A percentile compares a stretch with the other conserved stretches of the same genome.
Evolutionary conservation across 2,329 filamentous ascomycete genomes (phyloP).

Genomic region (Pseudocercospora eumusae): DNA sequence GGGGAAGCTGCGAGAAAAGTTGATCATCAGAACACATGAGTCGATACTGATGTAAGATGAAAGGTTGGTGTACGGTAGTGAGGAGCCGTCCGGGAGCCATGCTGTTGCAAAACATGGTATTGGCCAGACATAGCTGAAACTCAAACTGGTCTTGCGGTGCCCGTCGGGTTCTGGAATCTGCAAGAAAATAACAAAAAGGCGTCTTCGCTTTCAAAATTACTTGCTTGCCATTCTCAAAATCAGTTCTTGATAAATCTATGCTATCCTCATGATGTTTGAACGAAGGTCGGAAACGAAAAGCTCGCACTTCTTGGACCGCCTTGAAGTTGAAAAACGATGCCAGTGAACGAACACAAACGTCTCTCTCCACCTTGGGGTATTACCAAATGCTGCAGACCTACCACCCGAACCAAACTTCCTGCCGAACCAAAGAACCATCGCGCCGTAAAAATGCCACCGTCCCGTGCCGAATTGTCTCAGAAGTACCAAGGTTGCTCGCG

Average conservation of each 20-base stretch:
- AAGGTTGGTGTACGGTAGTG: neutral
- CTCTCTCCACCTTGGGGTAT: neutral
- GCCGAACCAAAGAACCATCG: conserved; percentile 6
- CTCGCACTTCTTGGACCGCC: neutral
- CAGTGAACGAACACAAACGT: neutral
- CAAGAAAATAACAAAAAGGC: neutral
- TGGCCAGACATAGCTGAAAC: neutral
- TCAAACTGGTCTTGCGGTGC: neutral
- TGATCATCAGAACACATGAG: neutral
- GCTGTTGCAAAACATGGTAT: conserved; percentile 7
- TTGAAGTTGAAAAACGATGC: neutral
- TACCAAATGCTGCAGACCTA: conserved; percentile 1
- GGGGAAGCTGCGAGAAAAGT: neutral
- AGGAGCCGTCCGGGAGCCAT: neutral
- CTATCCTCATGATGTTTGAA: neutral
- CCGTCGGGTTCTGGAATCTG: neutral
- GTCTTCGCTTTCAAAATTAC: neutral
- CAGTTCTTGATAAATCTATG: neutral
- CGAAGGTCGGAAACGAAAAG: neutral
- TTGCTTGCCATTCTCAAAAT: neutral
- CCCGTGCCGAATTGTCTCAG: neutral
- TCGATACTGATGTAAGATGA: neutral
- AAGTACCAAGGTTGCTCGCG: neutral
- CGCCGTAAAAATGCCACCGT: neutral
- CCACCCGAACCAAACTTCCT: conserved; percentile 3